A percentile compares a stretch with the other conserved stretches of the same genome.
phyloP scores from a whole-genome alignment of 305 asterid species.

The Galium porrigens region DNA sequence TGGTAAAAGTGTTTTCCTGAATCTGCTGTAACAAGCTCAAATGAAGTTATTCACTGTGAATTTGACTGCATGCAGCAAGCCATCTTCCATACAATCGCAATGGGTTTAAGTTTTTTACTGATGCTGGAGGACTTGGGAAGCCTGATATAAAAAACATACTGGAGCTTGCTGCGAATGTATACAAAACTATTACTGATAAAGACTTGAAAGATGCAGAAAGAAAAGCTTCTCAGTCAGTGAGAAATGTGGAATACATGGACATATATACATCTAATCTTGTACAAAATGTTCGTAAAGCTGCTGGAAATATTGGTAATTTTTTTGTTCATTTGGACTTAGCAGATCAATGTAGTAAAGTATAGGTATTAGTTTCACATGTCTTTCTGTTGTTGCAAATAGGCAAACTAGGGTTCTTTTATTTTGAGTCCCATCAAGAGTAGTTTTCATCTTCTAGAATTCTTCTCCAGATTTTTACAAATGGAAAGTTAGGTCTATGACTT shows the following conservation, averaged over 20 bases:
- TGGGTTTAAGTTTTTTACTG: slow-evolving; percentile 88
- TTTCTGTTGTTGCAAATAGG: slow-evolving; percentile 6
- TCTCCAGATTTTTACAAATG: neutral
- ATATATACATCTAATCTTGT: slow-evolving; percentile 81
- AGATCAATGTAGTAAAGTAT: neutral
- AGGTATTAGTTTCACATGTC: neutral
- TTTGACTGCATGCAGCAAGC: slow-evolving; percentile 58
- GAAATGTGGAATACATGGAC: slow-evolving; percentile 73
- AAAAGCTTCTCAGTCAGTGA: slow-evolving; percentile 38
- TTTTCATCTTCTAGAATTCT: neutral
- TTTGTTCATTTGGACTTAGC: slow-evolving; percentile 10
- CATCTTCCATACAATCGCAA: slow-evolving; percentile 96
- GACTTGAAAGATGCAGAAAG: slow-evolving; percentile 30
- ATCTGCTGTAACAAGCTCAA: slow-evolving; percentile 7
- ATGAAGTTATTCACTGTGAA: slow-evolving; percentile 15
- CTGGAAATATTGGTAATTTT: slow-evolving; percentile 52
- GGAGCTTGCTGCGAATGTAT: slow-evolving; percentile 63
- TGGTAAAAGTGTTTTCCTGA: slow-evolving; percentile 30
- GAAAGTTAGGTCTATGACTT: neutral
- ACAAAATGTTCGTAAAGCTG: slow-evolving; percentile 81
- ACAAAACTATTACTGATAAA: slow-evolving; percentile 46
- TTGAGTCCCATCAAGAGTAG: neutral
- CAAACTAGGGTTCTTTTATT: slow-evolving; percentile 5
- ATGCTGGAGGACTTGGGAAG: slow-evolving; percentile 87
- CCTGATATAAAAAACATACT: slow-evolving; percentile 82